Conservation (phyloP, 768 basidiomycete species). For the Cystofilobasidium capitatum region DNA sequence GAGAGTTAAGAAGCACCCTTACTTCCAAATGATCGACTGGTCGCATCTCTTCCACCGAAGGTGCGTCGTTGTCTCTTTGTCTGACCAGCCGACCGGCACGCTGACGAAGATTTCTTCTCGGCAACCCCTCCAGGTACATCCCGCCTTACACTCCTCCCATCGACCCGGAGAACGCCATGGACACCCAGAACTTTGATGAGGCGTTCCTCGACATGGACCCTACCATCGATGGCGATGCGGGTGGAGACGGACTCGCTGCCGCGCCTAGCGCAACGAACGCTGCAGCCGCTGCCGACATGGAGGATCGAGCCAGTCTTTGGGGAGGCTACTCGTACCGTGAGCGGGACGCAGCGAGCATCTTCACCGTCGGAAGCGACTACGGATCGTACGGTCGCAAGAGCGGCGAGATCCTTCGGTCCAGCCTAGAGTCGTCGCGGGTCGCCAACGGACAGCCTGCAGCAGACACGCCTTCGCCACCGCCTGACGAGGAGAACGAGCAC, state of each 20-base stretch:
- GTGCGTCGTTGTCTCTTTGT: constrained; percentile 8
- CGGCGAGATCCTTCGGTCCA: constrained; percentile 2
- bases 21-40: constrained; percentile 89
- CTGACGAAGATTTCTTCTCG: not conserved
- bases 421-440: constrained; percentile 17
- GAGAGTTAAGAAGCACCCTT: constrained; percentile 84
- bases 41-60: constrained; percentile 68
- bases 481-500: not conserved
- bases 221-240: constrained; percentile 53
- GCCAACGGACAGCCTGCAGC: not conserved
- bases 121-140: not conserved
- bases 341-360: constrained; percentile 51
- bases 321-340: constrained; percentile 93
- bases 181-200: constrained; percentile 96
- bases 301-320: constrained; percentile 65
- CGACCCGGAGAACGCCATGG: constrained; percentile 61
- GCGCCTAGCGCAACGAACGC: constrained; percentile 51
- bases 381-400: constrained; percentile 5
- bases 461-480: not conserved
- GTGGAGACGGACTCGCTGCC: constrained; percentile 40
- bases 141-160: constrained; percentile 25
- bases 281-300: constrained; percentile 35
- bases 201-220: constrained; percentile 94
- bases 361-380: constrained; percentile 53
- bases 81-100: not conserved